A percentile compares a stretch with the other conserved stretches of the same genome.
These are phyloP conservation scores for Mesembryanthemum crystallinum DNA, from an alignment of 148 eudicot species.

Conservation along the genomic window DNA sequence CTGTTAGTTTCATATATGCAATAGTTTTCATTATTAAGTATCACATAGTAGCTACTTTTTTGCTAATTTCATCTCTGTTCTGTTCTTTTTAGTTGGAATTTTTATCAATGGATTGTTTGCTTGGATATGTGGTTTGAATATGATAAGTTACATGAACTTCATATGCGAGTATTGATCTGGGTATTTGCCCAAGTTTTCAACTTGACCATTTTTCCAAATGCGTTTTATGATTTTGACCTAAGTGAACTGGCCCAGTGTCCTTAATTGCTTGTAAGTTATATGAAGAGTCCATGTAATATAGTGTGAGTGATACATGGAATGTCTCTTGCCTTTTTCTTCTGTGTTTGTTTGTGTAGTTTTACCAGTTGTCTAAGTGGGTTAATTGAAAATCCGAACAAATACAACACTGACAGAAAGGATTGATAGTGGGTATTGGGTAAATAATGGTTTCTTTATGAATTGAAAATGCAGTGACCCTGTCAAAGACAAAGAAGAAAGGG, in stretches of 20 bases:
- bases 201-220: too few species aligned
- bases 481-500: constrained; percentile 96
- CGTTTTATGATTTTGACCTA: too few species aligned
- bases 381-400: background rate
- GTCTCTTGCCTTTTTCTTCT: background rate
- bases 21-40: background rate
- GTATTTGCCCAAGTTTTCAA: too few species aligned
- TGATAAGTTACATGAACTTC: too few species aligned
- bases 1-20: background rate
- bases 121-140: too few species aligned
- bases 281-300: background rate
- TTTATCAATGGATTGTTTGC: too few species aligned
- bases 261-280: background rate
- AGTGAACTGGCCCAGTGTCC: too few species aligned
- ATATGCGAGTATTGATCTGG: too few species aligned
- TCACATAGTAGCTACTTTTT: background rate
- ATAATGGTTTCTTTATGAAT: background rate
- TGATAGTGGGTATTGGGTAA: background rate
- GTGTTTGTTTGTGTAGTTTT: background rate
- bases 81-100: too few species aligned
- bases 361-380: background rate
- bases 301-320: background rate
- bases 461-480: constrained; percentile 64
- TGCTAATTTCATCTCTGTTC: too few species aligned
- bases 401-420: background rate